A percentile compares a stretch with the other conserved stretches of the same genome.
Conservation (phyloP, 2,329 filamentous ascomycete genomes). For the Diaporthe helianthi region DNA sequence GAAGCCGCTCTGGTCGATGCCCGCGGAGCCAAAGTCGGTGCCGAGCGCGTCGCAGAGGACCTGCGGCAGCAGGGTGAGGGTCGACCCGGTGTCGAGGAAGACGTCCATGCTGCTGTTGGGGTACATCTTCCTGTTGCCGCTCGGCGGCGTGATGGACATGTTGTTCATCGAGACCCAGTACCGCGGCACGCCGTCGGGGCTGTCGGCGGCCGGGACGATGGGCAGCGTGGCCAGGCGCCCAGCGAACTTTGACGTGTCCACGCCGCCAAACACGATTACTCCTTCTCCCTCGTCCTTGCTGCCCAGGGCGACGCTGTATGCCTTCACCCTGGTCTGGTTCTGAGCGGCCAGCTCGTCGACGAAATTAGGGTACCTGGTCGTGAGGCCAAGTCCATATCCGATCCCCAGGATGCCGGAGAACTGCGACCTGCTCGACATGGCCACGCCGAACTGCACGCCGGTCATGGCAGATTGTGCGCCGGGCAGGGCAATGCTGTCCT, state of each 20-base stretch:
- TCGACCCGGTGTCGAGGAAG: constrained; percentile 75
- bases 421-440: constrained; percentile 56
- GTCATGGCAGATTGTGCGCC: constrained; percentile 51
- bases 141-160: constrained; percentile 51
- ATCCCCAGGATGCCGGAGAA: constrained; percentile 74
- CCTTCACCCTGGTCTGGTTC: constrained; percentile 64
- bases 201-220: constrained; percentile 61
- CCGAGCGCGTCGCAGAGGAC: constrained; percentile 58
- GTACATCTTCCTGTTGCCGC: constrained; percentile 45
- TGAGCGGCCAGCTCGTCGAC: constrained; percentile 58
- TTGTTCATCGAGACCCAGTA: constrained; percentile 60
- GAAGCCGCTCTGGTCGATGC: constrained; percentile 50
- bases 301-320: constrained; percentile 71
- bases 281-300: constrained; percentile 65
- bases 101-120: constrained; percentile 56
- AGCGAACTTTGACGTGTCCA: constrained; percentile 69
- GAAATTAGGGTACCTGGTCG: constrained; percentile 57
- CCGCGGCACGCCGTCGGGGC: constrained; percentile 60
- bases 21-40: constrained; percentile 53
- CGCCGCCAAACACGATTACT: constrained; percentile 72
- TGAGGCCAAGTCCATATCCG: constrained; percentile 65
- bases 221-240: constrained; percentile 67
- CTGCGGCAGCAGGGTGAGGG: constrained; percentile 70
- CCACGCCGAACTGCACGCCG: constrained; percentile 70
- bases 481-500: constrained; percentile 53